phyloP scores from a whole-genome alignment of 1,284 basidiomycete species.

The Ganoderma multipileum region DNA sequence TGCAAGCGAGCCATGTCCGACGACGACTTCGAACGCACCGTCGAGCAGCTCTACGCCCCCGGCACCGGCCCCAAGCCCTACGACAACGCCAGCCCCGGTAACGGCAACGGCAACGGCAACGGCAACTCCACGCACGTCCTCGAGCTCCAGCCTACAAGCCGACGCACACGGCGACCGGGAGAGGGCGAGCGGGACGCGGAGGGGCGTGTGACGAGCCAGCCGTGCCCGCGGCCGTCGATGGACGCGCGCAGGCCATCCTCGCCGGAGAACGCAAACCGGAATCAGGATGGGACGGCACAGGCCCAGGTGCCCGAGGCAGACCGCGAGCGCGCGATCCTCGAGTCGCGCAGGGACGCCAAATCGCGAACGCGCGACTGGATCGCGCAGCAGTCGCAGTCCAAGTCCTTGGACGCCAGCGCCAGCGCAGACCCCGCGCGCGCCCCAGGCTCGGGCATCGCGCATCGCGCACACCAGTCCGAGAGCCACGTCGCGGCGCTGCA shows the following conservation, averaged over 20 bases:
- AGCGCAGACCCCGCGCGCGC: background rate
- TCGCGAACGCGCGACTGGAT: constrained; percentile 30
- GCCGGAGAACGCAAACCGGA: background rate
- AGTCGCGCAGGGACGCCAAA: constrained; percentile 19
- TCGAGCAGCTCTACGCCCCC: constrained; percentile 29
- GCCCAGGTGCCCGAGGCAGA: constrained; percentile 3
- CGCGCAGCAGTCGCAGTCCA: constrained; percentile 19
- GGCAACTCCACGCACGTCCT: constrained; percentile 18
- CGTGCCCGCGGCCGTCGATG: constrained; percentile 25
- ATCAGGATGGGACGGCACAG: background rate
- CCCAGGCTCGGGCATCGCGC: background rate
- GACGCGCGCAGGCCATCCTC: constrained; percentile 15
- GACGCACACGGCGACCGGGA: background rate
- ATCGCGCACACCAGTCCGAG: constrained; percentile 16
- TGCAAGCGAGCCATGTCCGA: constrained; percentile 28
- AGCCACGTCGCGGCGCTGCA: constrained; percentile 19
- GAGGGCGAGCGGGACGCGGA: background rate
- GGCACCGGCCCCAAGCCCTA: constrained; percentile 8
- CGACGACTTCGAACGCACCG: constrained; percentile 29
- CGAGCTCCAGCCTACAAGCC: constrained; percentile 23
- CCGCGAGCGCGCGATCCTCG: constrained; percentile 21
- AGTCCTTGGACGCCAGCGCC: constrained; percentile 7
- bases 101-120: constrained; percentile 2
- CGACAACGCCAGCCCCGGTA: background rate
- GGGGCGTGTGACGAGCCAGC: constrained; percentile 19